Conservation (phyloP, 345 rosid genomes). For the Sonneratia caseolaris region DNA sequence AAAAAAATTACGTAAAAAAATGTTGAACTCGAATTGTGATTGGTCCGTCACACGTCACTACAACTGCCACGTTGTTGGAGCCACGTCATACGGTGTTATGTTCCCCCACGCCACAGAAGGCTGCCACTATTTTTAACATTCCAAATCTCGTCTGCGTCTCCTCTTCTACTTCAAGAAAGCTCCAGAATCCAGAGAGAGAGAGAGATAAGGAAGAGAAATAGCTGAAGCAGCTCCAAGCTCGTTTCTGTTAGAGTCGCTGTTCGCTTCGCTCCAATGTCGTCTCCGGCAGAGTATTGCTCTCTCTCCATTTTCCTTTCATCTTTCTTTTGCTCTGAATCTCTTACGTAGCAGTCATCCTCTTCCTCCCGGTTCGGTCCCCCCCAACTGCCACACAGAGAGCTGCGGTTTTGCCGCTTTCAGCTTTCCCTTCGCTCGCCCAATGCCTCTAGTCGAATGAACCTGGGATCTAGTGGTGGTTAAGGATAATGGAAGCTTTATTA, state of each 20-base stretch:
- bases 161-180: background rate
- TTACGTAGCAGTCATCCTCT: background rate
- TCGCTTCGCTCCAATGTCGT: slow-evolving; percentile 17
- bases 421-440: background rate
- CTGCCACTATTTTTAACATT: background rate
- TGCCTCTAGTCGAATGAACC: background rate
- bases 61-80: background rate
- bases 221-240: slow-evolving; percentile 3
- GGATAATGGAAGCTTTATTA: background rate
- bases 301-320: background rate
- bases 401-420: background rate
- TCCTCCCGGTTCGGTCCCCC: background rate
- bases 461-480: background rate
- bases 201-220: background rate
- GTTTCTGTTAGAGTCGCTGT: slow-evolving; percentile 4
- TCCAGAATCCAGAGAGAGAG: background rate
- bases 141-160: background rate
- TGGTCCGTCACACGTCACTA: slow-evolving; percentile 12
- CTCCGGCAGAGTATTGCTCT: slow-evolving; percentile 27
- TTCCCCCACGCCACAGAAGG: too few species aligned
- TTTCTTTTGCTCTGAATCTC: background rate
- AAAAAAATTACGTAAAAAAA: too few species aligned
- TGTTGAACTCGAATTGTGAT: slow-evolving; percentile 4
- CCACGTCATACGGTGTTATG: background rate
- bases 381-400: background rate